These are phyloP conservation scores for Tuber microsphaerosporum DNA, from an alignment of 495 filamentous ascomycete species.

Conservation along the genomic window DNA sequence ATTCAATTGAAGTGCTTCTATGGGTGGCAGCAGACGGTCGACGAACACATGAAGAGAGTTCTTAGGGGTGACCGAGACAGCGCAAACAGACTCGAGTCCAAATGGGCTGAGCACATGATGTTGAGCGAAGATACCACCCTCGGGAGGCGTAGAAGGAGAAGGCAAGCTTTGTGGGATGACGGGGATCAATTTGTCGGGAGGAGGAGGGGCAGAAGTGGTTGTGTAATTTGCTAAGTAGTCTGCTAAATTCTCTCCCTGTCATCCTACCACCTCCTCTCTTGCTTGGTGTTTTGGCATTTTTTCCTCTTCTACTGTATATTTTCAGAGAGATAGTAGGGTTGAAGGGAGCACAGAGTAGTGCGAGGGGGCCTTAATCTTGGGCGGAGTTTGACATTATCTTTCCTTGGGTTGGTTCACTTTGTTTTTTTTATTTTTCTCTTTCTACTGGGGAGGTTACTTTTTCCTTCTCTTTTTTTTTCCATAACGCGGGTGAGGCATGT, in stretches of 20 bases:
- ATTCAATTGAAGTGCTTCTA: slow-evolving; percentile 89
- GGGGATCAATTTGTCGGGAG: slow-evolving; percentile 9
- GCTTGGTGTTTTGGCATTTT: neutral
- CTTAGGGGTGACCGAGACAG: slow-evolving; percentile 63
- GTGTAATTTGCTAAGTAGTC: slow-evolving; percentile 24
- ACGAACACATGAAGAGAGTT: slow-evolving; percentile 82
- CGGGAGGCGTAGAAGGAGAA: slow-evolving; percentile 61
- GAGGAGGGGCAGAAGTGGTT: slow-evolving; percentile 15
- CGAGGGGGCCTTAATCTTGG: neutral
- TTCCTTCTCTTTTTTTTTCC: neutral
- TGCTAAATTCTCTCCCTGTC: neutral
- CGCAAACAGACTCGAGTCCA: slow-evolving; percentile 68
- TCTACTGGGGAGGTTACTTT: neutral
- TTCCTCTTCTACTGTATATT: neutral
- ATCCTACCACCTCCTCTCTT: neutral
- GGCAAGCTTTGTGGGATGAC: slow-evolving; percentile 45
- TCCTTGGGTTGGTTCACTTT: neutral
- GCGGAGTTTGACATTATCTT: neutral
- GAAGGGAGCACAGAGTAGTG: neutral
- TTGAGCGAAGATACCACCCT: slow-evolving; percentile 69
- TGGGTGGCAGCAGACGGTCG: slow-evolving; percentile 87
- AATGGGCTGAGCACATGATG: slow-evolving; percentile 95
- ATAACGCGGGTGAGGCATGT: neutral
- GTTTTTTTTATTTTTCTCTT: neutral
- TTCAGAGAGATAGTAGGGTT: neutral